Conservation (phyloP, 2,329 filamentous ascomycete species). For the Talaromyces sp. region DNA sequence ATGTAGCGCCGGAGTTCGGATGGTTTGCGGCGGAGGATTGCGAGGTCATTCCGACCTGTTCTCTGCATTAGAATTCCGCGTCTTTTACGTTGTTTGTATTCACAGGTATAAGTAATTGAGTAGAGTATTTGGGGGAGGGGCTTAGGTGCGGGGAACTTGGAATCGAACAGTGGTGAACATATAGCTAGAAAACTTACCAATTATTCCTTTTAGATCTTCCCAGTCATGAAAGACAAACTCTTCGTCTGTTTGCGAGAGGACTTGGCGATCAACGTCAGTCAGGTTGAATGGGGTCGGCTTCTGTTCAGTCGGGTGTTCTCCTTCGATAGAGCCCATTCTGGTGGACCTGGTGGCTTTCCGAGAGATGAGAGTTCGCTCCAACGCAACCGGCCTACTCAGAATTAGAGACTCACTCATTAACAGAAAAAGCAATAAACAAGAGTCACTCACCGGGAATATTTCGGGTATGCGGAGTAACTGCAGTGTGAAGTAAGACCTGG, state of each 20-base stretch:
- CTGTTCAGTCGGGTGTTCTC: constrained; percentile 18
- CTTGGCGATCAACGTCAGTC: constrained; percentile 48
- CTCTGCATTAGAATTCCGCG: neutral
- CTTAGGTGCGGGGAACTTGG: neutral
- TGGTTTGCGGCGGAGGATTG: constrained; percentile 57
- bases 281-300: constrained; percentile 43
- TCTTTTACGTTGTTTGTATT: neutral
- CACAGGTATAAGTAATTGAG: no score
- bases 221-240: constrained; percentile 53
- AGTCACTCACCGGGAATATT: neutral
- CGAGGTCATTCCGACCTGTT: constrained; percentile 51
- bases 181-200: constrained; percentile 40
- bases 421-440: neutral
- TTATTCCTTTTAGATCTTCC: constrained; percentile 51
- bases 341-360: neutral
- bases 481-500: neutral
- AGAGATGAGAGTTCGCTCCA: neutral
- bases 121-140: neutral
- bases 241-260: constrained; percentile 52
- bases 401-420: neutral
- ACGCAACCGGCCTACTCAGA: neutral
- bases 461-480: neutral
- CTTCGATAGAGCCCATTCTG: constrained; percentile 17
- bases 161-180: neutral
- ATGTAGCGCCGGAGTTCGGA: constrained; percentile 59